Evolutionary conservation across 1,284 basidiomycete species (phyloP).

Genomic region (Marasmius tenuissimus): DNA sequence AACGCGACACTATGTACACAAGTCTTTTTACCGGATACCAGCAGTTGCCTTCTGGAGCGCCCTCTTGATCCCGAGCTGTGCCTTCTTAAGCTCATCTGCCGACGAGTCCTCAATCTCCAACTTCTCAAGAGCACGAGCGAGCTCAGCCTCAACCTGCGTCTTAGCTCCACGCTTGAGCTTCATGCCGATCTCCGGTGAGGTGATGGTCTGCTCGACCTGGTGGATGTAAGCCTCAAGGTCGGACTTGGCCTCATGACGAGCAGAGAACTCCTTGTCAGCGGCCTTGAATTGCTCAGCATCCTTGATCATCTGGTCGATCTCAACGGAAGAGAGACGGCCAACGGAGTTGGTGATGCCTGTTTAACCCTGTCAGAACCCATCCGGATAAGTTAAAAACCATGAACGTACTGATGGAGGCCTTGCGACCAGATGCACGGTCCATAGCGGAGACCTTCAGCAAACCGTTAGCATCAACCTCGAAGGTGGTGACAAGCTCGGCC

Average conservation of each 20-base stretch:
- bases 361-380: slow-evolving; percentile 8
- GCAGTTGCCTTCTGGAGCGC: slow-evolving; percentile 95
- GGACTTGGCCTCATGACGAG: slow-evolving; percentile 94
- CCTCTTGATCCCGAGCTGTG: slow-evolving; percentile 90
- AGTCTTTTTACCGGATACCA: slow-evolving; percentile 64
- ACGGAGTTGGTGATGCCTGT: slow-evolving; percentile 92
- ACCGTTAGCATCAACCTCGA: slow-evolving; percentile 98
- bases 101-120: slow-evolving; percentile 93
- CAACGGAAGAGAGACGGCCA: slow-evolving; percentile 89
- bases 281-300: slow-evolving; percentile 96
- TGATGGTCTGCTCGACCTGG: slow-evolving; percentile 91
- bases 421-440: slow-evolving; percentile 94
- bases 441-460: slow-evolving; percentile 92
- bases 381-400: background rate
- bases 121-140: slow-evolving; percentile 94
- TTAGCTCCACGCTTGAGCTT: slow-evolving; percentile 97
- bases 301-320: slow-evolving; percentile 99
- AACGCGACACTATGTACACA: background rate
- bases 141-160: slow-evolving; percentile 90
- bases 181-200: slow-evolving; percentile 92
- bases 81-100: slow-evolving; percentile 91
- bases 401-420: slow-evolving; percentile 87
- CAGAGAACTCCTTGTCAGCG: slow-evolving; percentile 95
- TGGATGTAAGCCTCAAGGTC: slow-evolving; percentile 96
- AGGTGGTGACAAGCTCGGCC: slow-evolving; percentile 94